phyloP scores from a whole-genome alignment of 768 basidiomycete species.

The Phlebiopsis flavidoalba region DNA sequence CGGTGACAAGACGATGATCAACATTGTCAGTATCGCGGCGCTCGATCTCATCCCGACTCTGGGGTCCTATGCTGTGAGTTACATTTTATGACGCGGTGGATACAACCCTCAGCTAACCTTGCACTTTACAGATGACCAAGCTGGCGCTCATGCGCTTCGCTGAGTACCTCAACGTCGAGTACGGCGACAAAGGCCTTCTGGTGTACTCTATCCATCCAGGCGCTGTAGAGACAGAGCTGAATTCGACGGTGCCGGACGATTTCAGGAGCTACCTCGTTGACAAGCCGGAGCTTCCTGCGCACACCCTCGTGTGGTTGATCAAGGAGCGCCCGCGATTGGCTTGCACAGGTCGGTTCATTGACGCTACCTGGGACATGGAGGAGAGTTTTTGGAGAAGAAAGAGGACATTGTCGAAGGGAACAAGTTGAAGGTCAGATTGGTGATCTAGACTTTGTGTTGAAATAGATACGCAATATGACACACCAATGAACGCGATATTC shows the following conservation, averaged over 20 bases:
- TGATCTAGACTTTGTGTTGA: neutral
- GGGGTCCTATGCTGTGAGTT: neutral
- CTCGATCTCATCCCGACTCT: neutral
- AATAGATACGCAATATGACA: too few species aligned
- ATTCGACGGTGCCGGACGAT: neutral
- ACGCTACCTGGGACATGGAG: constrained; percentile 1
- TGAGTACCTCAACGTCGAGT: constrained; percentile 6
- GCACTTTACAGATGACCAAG: neutral
- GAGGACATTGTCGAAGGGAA: constrained; percentile 4
- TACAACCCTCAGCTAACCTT: neutral
- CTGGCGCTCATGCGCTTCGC: constrained; percentile 7
- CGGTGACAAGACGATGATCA: constrained; percentile 8
- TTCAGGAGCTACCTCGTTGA: constrained; percentile 5
- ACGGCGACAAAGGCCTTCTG: constrained; percentile 5
- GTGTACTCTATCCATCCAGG: constrained; percentile 5
- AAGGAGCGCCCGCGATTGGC: constrained; percentile 7
- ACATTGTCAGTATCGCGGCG: neutral
- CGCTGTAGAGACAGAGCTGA: constrained; percentile 13
- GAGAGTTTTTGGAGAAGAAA: neutral
- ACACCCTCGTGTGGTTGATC: constrained; percentile 7
- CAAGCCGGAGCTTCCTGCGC: constrained; percentile 3
- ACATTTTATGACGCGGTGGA: neutral
- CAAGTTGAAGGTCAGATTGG: neutral
- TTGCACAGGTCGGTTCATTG: neutral
- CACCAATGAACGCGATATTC: too few species aligned